Base-by-base conservation (phyloP, 2,329 filamentous ascomycete genomes). In the Botrytis cinerea region DNA sequence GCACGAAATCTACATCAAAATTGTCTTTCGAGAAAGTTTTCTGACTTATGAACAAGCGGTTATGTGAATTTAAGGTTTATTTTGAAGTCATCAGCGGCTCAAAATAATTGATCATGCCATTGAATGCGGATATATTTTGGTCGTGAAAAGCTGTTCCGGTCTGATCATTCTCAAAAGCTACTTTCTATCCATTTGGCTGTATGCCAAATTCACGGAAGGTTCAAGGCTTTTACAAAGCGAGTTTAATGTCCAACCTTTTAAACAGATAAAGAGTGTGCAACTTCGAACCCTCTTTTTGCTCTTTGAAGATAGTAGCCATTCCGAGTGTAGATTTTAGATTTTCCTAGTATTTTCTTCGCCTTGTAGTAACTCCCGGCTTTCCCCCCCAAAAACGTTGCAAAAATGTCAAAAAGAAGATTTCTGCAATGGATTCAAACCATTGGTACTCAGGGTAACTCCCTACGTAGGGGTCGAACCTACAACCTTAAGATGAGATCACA, bases 371-470 rank as follows among this genome's bases (percentile, higher is more conserved):
- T 2, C 32, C 32, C 32, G n/a, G n/a, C n/a, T n/a, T 4, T 1
- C 6, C 35, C 35, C 35, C 35, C 35, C 4, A 43, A 9, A 63
- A 63, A 9, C 3, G 14, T 63, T 28, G n/a, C n/a, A 45, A 12
- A 10, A 1, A 5, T 10, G 32, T 9, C 28, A 32, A 68, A 68
- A 35, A 0, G 25, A 40, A 0, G 10, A 25, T 35, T 35, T 16
- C 10, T 2, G 4, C 6, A 28, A 16, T 35, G 62, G 28, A 22
- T 54, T 68, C 64, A 43, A 68, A 54, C 46, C 64, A 54, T 40
- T 22, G 10, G 10, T 54, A 68, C 64, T 68, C 46, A 54, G 46
- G 64, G 64, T 54, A 54, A 40, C 64, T 68, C 64, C 64, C 64
- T 54, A 67, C 64, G 46, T 38, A 67, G 64, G 64, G 0, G 10